phyloP scores from a whole-genome alignment of 2,329 filamentous ascomycete genomes.

The Cladophialophora carrionii region DNA sequence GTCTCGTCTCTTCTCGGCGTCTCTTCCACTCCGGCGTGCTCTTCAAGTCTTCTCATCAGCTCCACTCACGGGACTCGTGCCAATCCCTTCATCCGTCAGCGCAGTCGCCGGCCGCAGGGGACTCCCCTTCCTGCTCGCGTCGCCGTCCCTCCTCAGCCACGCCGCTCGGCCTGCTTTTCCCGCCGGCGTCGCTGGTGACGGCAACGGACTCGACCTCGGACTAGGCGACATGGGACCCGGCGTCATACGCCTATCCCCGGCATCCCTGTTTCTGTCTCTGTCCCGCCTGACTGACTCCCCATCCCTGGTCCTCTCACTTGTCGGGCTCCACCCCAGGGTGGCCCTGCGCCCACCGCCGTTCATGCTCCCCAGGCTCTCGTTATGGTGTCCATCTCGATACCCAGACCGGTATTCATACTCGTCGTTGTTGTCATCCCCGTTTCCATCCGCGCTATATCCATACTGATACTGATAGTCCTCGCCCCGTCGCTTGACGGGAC shows the following conservation, averaged over 20 bases:
- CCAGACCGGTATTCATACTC: not conserved
- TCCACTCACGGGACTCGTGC: constrained; percentile 40
- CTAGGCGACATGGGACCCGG: constrained; percentile 6
- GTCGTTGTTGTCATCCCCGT: not conserved
- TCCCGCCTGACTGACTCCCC: not conserved
- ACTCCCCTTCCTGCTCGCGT: constrained; percentile 42
- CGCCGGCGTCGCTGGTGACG: constrained; percentile 33
- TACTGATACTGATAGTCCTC: constrained; percentile 69
- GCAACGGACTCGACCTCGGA: constrained; percentile 30
- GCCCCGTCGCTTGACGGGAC: constrained; percentile 66
- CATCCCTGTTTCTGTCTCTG: not conserved
- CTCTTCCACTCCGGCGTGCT: not conserved
- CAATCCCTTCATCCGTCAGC: constrained; percentile 42
- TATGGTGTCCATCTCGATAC: not conserved
- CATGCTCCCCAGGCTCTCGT: not conserved
- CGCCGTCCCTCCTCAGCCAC: constrained; percentile 33
- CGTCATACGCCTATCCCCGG: not conserved
- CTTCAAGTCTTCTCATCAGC: not conserved
- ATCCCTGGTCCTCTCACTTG: constrained; percentile 2
- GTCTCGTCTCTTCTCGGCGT: not conserved
- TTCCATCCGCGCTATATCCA: not conserved
- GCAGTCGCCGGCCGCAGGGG: constrained; percentile 42
- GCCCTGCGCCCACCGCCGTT: not conserved
- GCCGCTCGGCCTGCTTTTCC: constrained; percentile 23
- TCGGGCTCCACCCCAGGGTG: not conserved